Evolutionary conservation across 179 eudicot genomes (phyloP), one percentile per base, ranked within the genome.

Genomic region (Nepenthes alata): DNA sequence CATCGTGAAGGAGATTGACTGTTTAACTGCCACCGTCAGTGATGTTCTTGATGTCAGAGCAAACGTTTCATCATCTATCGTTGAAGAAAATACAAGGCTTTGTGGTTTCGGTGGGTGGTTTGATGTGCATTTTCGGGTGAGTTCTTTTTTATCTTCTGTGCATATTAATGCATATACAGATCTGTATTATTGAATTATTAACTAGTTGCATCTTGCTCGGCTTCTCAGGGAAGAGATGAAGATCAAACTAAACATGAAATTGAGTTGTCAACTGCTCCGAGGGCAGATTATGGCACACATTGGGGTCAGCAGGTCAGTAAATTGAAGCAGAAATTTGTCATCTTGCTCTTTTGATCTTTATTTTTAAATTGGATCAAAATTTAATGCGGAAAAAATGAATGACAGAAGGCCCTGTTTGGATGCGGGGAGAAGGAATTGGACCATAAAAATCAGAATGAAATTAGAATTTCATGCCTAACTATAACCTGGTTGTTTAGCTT

Each of bases 101-200:
- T 77, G 91, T 61, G 99, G 99, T 12, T 90, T 85, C 74, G 84
- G 77, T 59, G 99, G 99, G 61, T 94, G 99, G 97, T 94, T 94
- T 84, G 99, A 94, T 77, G 99, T 94, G 64, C 99, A 90, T 76
- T 94, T 94, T 76, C 87, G 86, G 66, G 99, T 94, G 74, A 87
- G 95, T 87, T 52, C 49, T 60, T 35, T 13, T 58, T 71, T 35
- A 11, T 52, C 47, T 39, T 45, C 57, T 57, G 3, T 67, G 11
- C 13, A 14, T 35, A 11, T 35, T 61, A 13, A 3, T 6, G 12
- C 9, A 49, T n/a, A 3, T 10, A 3, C 12, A 49, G 3, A 48
- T 11, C 44, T 41, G 16, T 34, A n/a, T 53, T 2, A 53, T 11
- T 36, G 14, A 38, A 58, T 13, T 54, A 58, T 50, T 55, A 9